phyloP scores from a whole-genome alignment of 805 yeast genomes.

The Ogataea haglerorum region DNA sequence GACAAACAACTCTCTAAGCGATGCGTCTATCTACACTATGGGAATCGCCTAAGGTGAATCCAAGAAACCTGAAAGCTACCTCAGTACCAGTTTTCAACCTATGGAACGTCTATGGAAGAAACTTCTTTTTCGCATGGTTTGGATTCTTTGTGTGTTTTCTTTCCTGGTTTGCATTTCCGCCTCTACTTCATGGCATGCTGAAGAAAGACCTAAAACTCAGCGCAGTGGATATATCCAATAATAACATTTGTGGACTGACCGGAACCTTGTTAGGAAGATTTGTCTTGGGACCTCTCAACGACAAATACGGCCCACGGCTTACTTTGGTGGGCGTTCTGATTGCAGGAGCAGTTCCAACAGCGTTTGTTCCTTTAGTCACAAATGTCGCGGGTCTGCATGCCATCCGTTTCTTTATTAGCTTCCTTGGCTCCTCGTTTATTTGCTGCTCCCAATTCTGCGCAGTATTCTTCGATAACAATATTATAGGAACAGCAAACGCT shows the following conservation, averaged over 20 bases:
- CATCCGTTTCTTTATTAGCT: conserved; percentile 48
- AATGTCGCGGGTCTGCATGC: conserved; percentile 51
- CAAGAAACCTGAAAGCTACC: conserved; percentile 25
- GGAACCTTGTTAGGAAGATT: conserved; percentile 31
- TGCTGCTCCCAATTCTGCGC: conserved; percentile 32
- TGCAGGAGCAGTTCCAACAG: conserved; percentile 31
- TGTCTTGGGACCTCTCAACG: conserved; percentile 29
- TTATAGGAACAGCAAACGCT: conserved; percentile 33
- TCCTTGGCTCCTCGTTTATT: conserved; percentile 33
- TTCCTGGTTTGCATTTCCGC: conserved; percentile 35
- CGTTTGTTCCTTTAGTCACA: conserved; percentile 26
- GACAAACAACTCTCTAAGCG: not conserved
- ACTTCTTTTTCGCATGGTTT: conserved; percentile 31
- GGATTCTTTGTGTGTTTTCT: conserved; percentile 31
- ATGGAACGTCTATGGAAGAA: conserved; percentile 23
- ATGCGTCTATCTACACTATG: conserved; percentile 17
- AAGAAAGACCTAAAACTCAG: conserved; percentile 24
- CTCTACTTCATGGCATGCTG: conserved; percentile 26
- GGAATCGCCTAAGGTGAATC: conserved; percentile 27
- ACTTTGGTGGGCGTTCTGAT: conserved; percentile 27
- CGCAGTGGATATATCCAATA: conserved; percentile 27
- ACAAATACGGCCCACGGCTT: conserved; percentile 30
- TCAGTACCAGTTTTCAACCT: conserved; percentile 29
- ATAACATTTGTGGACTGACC: conserved; percentile 31
- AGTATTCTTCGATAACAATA: conserved; percentile 28